Evolutionary conservation across 768 basidiomycete genomes (phyloP).

Genomic region (Kwoniella bestiolae): DNA sequence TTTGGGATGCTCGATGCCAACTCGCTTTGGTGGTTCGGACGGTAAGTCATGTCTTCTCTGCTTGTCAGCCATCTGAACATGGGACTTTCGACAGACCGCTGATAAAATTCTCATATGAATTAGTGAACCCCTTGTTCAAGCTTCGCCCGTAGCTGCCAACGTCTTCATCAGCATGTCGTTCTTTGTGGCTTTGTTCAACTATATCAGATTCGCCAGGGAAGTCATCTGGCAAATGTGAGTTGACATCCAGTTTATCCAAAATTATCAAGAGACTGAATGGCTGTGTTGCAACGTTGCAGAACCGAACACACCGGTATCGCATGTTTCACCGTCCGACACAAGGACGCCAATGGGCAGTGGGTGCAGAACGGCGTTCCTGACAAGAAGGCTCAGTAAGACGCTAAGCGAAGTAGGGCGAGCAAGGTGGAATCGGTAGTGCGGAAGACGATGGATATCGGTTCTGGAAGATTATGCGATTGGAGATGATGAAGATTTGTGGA

Average conservation of each 20-base stretch:
- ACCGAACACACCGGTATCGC: constrained; percentile 91
- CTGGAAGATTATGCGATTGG: no score
- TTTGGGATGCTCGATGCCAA: constrained; percentile 83
- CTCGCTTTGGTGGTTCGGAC: constrained; percentile 67
- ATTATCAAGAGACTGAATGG: no score
- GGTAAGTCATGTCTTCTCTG: constrained; percentile 64
- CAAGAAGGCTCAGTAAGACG: constrained; percentile 35
- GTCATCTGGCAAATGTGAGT: constrained; percentile 66
- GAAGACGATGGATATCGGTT: no score
- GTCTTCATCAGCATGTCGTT: constrained; percentile 76
- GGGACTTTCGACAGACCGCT: not conserved
- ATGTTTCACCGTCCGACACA: constrained; percentile 89
- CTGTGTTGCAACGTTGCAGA: no score
- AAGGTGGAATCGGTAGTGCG: no score
- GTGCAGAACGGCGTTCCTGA: constrained; percentile 51
- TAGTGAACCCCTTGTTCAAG: constrained; percentile 77
- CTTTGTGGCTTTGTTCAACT: constrained; percentile 69
- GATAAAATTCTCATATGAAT: constrained; percentile 3
- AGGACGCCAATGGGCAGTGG: constrained; percentile 62
- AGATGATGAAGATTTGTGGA: no score
- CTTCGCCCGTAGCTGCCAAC: constrained; percentile 66
- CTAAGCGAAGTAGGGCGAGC: no score
- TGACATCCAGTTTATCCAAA: no score
- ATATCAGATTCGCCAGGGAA: constrained; percentile 76
- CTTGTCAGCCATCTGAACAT: not conserved